Percentiles rank a stretch among this genome's conserved stretches.
Evolutionary conservation across 1,284 basidiomycete species (phyloP).

Genomic region (Sanguinoderma infundibulare): DNA sequence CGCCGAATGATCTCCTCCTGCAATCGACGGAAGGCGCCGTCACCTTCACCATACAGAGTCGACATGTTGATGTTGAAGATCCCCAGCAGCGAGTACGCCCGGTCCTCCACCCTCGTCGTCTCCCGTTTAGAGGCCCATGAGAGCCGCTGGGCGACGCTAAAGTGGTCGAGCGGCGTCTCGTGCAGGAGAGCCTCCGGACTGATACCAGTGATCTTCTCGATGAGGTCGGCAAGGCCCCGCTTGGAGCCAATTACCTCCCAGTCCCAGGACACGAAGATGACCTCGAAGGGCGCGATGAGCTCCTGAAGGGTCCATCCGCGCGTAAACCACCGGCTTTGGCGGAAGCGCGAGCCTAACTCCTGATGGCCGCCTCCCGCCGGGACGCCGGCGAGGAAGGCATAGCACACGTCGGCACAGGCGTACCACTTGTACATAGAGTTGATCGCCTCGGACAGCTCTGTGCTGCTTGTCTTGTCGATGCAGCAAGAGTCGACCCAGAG

Average conservation of each 20-base stretch:
- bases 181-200: not conserved
- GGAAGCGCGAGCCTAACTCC: not conserved
- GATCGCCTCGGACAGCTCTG: not conserved
- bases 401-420: not conserved
- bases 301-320: not conserved
- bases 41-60: not conserved
- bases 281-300: not conserved
- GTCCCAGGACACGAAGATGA: not conserved
- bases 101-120: not conserved
- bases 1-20: not conserved
- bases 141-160: not conserved
- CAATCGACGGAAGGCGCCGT: not conserved
- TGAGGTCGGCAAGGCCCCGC: not conserved
- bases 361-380: no score
- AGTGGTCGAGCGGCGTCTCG: not conserved
- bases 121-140: not conserved
- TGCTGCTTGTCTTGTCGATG: not conserved
- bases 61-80: not conserved
- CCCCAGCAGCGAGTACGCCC: no score
- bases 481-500: not conserved
- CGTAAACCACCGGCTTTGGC: not conserved
- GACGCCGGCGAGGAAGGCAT: not conserved
- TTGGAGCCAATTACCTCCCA: not conserved
- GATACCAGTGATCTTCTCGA: not conserved
- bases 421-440: not conserved